Evolutionary conservation across 345 rosid genomes (phyloP), one percentile per base, ranked within the genome.

Genomic region (Conringia planisiliqua): DNA sequence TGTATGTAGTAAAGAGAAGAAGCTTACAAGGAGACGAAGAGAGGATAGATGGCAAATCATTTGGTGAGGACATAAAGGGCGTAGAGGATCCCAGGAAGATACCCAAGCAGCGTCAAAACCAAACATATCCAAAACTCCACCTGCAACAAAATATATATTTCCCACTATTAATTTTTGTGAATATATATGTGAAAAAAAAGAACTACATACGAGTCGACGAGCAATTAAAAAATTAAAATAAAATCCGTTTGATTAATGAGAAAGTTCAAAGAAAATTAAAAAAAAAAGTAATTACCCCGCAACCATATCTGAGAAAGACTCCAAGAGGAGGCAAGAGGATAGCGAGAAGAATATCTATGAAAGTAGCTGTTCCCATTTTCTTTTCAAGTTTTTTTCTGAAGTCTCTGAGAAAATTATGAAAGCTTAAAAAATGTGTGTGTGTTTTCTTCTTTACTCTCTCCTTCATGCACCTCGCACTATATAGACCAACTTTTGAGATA

Each of bases 241-340:
- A 1, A 20, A 14, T 18, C 24, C 18, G 7, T 27, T 14, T 44
- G 3, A 14, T 12, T 10, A 12, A 2, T 5, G 50, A n/a, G 38
- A 17, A 58, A 38, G 50, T 18, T 16, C n/a, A 47, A 10, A 17
- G 12, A 2, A 66, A 65, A 27, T 8, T 8, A 39, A 70, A 6
- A 54, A 40, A n/a, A 8, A 14, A 62, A 44, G 30, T 7, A 33
- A 12, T 30, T 56, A 90, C 98, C 85, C 77, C 12, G 82, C 96
- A 92, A 13, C 91, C 95, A 60, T 5, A 90, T 79, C 83, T 92
- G 86, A 90, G 90, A 79, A 88, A 92, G 79, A 92, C 98, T 7
- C 96, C 98, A 0, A 92, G 94, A 69, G 98, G 98, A 39, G 98
- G 98, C 89, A 92, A 82, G 77, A 92, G 42, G 82, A 92, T 82